Conservation (phyloP, 2,329 filamentous ascomycete genomes). For the Fusarium equiseti region DNA sequence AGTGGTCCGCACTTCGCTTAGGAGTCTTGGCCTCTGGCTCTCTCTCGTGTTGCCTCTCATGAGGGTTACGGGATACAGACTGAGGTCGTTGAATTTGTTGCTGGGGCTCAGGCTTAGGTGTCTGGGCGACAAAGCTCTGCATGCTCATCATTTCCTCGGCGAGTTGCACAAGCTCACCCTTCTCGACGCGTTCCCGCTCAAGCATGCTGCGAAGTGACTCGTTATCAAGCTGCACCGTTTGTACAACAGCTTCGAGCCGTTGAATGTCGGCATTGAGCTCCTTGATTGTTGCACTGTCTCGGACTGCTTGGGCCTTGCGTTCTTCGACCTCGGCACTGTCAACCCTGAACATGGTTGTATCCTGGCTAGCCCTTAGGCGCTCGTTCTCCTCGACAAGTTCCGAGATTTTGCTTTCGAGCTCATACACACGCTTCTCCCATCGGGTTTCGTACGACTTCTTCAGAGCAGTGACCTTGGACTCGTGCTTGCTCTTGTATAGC, state of each 20-base stretch:
- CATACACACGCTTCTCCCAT: constrained; percentile 88
- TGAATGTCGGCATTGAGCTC: constrained; percentile 80
- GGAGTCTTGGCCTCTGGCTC: constrained; percentile 52
- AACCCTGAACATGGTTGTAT: constrained; percentile 73
- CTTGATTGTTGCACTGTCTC: constrained; percentile 74
- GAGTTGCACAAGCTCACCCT: constrained; percentile 83
- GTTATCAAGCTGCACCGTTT: constrained; percentile 77
- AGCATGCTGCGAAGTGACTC: constrained; percentile 73
- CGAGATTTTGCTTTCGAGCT: constrained; percentile 79
- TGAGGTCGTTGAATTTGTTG: constrained; percentile 40
- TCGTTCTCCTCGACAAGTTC: constrained; percentile 81
- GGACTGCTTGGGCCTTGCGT: constrained; percentile 68
- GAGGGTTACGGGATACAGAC: constrained; percentile 40
- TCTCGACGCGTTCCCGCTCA: constrained; percentile 82
- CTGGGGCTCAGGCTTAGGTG: constrained; percentile 42
- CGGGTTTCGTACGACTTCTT: constrained; percentile 87
- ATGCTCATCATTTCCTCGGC: constrained; percentile 88
- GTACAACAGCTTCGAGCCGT: constrained; percentile 79
- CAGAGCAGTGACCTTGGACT: constrained; percentile 92
- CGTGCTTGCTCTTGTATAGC: constrained; percentile 96
- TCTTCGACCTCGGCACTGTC: constrained; percentile 62
- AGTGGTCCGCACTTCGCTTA: constrained; percentile 47
- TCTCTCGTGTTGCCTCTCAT: constrained; percentile 38
- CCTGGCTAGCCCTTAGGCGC: constrained; percentile 73
- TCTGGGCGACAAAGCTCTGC: constrained; percentile 60